A percentile compares a stretch with the other conserved stretches of the same genome.
These are phyloP conservation scores for Apophysomyces sp. DNA, from an alignment of 371 early-diverging fungal genomes.

Conservation along the genomic window DNA sequence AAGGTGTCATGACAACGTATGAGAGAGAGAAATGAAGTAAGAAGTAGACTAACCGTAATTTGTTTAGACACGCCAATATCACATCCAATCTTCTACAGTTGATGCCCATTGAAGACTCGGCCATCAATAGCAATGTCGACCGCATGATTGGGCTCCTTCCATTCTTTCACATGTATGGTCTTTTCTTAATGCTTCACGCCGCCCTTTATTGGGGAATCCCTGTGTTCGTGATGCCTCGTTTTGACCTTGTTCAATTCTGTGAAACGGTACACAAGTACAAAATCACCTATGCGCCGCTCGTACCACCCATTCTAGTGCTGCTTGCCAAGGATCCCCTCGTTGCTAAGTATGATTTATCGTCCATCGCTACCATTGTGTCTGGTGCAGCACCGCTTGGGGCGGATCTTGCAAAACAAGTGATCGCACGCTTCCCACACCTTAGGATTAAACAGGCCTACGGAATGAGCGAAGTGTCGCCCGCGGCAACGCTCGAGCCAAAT, in stretches of 20 bases:
- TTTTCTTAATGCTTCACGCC: constrained; percentile 24
- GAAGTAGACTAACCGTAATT: neutral
- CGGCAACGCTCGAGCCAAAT: constrained; percentile 10
- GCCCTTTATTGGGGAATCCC: constrained; percentile 32
- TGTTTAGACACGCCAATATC: constrained; percentile 67
- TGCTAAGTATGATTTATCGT: constrained; percentile 62
- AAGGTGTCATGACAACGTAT: constrained; percentile 80
- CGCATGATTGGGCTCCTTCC: constrained; percentile 67
- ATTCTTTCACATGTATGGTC: constrained; percentile 69
- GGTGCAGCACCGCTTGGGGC: constrained; percentile 84
- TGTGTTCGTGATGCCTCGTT: constrained; percentile 62
- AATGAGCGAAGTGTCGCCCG: constrained; percentile 62
- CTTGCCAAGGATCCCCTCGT: constrained; percentile 67
- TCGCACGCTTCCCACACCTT: constrained; percentile 40
- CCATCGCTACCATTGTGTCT: constrained; percentile 55
- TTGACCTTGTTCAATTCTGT: constrained; percentile 62
- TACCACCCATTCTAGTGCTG: constrained; percentile 74
- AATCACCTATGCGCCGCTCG: constrained; percentile 63
- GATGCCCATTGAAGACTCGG: constrained; percentile 18
- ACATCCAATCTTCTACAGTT: constrained; percentile 69
- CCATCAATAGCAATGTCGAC: constrained; percentile 17
- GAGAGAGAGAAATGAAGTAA: neutral
- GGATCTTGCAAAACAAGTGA: constrained; percentile 47
- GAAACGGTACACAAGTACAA: constrained; percentile 52
- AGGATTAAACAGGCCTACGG: constrained; percentile 55